These are phyloP conservation scores for Fusarium domesticum DNA, from an alignment of 2,329 filamentous ascomycete species.

Conservation along the genomic window DNA sequence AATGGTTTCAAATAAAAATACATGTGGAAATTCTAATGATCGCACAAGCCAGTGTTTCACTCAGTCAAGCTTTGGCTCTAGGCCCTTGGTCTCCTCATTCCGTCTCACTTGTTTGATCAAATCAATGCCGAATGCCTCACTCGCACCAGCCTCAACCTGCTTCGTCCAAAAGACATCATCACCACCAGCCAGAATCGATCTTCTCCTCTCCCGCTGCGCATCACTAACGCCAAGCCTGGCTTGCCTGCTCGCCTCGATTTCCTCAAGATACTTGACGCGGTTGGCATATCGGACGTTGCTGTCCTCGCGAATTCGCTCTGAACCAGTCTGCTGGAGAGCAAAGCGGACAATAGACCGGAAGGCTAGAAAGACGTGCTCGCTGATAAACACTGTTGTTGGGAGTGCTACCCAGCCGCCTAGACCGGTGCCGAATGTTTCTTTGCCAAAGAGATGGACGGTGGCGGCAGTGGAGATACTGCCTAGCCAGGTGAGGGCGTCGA, in stretches of 20 bases:
- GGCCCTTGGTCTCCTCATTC: conserved; percentile 7
- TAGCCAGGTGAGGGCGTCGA: conserved; percentile 68
- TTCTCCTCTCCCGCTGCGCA: conserved; percentile 38
- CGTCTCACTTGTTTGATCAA: conserved; percentile 35
- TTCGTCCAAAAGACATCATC: conserved; percentile 42
- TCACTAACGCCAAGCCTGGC: conserved; percentile 33
- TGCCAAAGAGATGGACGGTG: conserved; percentile 69
- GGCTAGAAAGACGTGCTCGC: conserved; percentile 68
- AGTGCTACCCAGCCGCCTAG: conserved; percentile 57
- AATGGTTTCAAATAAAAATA: too few relatives aligned
- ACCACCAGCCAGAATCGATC: conserved; percentile 34
- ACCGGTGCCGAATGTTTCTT: conserved; percentile 51
- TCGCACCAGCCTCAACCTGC: conserved; percentile 40
- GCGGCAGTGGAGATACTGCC: conserved; percentile 70
- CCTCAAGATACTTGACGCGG: conserved; percentile 38
- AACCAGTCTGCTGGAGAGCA: conserved; percentile 38
- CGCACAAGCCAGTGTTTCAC: too few relatives aligned
- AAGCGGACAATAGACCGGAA: conserved; percentile 46
- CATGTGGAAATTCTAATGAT: too few relatives aligned
- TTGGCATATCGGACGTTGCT: conserved; percentile 39
- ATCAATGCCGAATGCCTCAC: conserved; percentile 33
- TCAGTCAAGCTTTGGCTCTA: conserved; percentile 18
- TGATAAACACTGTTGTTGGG: conserved; percentile 67
- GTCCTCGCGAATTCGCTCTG: conserved; percentile 40
- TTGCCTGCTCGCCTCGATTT: conserved; percentile 40